phyloP scores from a whole-genome alignment of 2,329 filamentous ascomycete genomes.

The Pseudofabraea citricarpa region DNA sequence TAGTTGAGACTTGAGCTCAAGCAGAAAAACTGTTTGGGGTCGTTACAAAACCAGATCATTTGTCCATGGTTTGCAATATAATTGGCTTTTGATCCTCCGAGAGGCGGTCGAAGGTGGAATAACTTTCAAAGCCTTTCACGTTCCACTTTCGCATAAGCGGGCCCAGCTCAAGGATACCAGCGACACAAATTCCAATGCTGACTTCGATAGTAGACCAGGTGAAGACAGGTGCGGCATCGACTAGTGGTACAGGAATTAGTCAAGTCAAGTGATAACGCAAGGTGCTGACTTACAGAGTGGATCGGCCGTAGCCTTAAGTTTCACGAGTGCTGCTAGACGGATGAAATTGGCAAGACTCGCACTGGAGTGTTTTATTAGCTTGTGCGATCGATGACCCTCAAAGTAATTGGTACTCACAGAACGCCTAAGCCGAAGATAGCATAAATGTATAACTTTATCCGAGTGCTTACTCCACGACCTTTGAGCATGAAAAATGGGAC shows the following conservation, averaged over 20 bases:
- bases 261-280: background rate
- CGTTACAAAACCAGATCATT: background rate
- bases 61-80: background rate
- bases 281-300: slow-evolving; percentile 13
- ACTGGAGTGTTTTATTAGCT: slow-evolving; percentile 9
- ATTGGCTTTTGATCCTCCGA: background rate
- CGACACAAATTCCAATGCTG: slow-evolving; percentile 15
- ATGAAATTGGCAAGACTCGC: slow-evolving; percentile 20
- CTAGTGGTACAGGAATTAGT: slow-evolving; percentile 7
- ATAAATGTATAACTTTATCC: slow-evolving; percentile 16
- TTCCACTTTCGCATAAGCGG: slow-evolving; percentile 12
- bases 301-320: slow-evolving; percentile 12
- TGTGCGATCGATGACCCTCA: background rate
- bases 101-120: background rate
- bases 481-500: slow-evolving; percentile 88
- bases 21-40: too few relatives aligned
- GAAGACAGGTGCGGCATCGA: slow-evolving; percentile 17
- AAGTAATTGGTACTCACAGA: slow-evolving; percentile 7
- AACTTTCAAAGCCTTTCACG: slow-evolving; percentile 13
- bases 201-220: slow-evolving; percentile 19
- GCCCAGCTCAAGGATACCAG: slow-evolving; percentile 15
- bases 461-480: slow-evolving; percentile 2
- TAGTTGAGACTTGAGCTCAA: too few relatives aligned
- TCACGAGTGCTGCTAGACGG: slow-evolving; percentile 14
- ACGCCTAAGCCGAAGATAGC: slow-evolving; percentile 13